Base-by-base conservation (phyloP, 306 rosid species). In the Cicer chorassanicum region DNA sequence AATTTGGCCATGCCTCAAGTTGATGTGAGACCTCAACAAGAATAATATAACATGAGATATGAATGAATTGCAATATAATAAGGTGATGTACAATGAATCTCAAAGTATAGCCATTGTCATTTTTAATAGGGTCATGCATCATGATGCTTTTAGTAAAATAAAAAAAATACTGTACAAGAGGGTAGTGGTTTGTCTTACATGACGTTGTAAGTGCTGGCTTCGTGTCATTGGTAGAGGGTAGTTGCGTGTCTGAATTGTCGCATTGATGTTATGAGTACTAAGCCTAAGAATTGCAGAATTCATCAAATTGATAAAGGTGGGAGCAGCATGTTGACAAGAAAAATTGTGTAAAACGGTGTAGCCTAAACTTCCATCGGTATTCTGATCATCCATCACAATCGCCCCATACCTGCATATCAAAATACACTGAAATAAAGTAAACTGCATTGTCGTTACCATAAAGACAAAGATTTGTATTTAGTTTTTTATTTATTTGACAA, bases 251-350 rank as follows among this genome's bases (percentile, higher is more conserved):
- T 68, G 86, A 81, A 94, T 91, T 79, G 97, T 89, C 87, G 85
- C 86, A 82, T 87, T 94, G 67, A 13, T 75, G 81, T 88, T 75
- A 72, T 66, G 55, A 70, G 87, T 79, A 69, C 92, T 96, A 71
- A 91, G 87, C 83, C 92, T 86, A 65, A 94, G 91, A 80, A 94
- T 82, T 49, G 98, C 98, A 34, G 93, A 85, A 86, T 94, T 91
- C 93, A 94, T 83, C 82, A 91, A 79, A 87, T 94, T 94, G 86
- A 94, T 91, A 81, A 72, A 94, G 80, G 98, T 94, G 77, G 98
- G 98, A 74, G 86, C 97, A 84, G 93, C 82, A 87, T 94, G 98
- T 82, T 94, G 96, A 85, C 98, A 91, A 78, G 98, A 86, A 80
- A 85, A 77, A 81, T 94, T 94, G 82, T 94, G 98, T 24, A 94